Evolutionary conservation across 768 basidiomycete species (phyloP).

Genomic region (Hemileccinum rubropunctum): DNA sequence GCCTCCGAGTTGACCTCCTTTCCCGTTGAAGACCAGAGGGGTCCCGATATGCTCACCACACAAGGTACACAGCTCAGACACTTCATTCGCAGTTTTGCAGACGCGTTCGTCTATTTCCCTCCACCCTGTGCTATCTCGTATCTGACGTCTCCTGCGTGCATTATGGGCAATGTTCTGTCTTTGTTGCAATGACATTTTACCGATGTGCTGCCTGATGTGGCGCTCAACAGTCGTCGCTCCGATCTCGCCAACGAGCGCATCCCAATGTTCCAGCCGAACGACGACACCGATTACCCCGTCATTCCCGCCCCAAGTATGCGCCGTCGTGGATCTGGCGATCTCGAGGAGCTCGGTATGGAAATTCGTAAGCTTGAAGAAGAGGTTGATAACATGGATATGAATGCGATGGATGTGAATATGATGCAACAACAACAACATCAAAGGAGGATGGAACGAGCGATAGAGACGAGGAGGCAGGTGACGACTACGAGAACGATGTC

Average conservation of each 20-base stretch:
- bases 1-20: conserved; percentile 58
- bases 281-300: conserved; percentile 36
- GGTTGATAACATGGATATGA: conserved; percentile 23
- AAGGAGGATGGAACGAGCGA: conserved; percentile 52
- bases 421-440: not conserved
- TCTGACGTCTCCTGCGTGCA: not conserved
- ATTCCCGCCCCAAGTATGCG: conserved; percentile 68
- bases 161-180: not conserved
- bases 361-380: conserved; percentile 64
- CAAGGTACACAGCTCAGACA: conserved; percentile 57
- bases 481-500: conserved; percentile 43
- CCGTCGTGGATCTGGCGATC: conserved; percentile 37
- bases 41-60: conserved; percentile 58
- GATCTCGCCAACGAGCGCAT: conserved; percentile 76
- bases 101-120: conserved; percentile 54
- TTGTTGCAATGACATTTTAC: not conserved
- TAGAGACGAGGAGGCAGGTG: conserved; percentile 50
- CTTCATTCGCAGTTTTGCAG: conserved; percentile 69
- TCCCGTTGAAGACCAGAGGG: conserved; percentile 37
- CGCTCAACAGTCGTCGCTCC: conserved; percentile 53
- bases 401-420: not conserved
- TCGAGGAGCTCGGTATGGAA: conserved; percentile 57
- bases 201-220: not conserved
- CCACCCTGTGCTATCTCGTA: not conserved
- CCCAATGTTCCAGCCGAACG: conserved; percentile 48